Conservation (phyloP, 2,329 filamentous ascomycete species). For the Xylariales sp. region DNA sequence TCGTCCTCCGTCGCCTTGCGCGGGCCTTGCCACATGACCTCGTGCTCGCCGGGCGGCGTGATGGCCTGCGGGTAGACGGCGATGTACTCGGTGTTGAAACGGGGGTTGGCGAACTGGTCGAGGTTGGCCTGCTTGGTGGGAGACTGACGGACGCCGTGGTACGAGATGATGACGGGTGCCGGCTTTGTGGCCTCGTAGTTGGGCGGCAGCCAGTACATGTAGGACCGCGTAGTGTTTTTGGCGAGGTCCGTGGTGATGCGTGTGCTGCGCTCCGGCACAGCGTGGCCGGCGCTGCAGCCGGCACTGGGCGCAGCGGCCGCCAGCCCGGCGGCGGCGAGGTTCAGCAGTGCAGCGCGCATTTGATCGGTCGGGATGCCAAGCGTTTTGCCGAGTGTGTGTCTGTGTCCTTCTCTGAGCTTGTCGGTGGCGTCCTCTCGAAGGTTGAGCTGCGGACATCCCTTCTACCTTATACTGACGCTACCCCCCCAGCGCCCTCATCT, state of each 20-base stretch:
- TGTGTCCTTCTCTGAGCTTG: too few relatives aligned
- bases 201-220: slow-evolving; percentile 2
- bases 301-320: background rate
- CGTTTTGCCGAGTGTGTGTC: too few relatives aligned
- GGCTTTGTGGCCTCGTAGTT: slow-evolving; percentile 29
- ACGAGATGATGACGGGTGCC: slow-evolving; percentile 41
- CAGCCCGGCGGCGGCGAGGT: too few relatives aligned
- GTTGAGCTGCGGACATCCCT: too few relatives aligned
- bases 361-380: too few relatives aligned
- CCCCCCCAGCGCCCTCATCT: too few relatives aligned
- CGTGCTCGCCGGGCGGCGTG: slow-evolving; percentile 7
- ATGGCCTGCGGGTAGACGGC: slow-evolving; percentile 38
- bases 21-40: slow-evolving; percentile 38
- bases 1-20: slow-evolving; percentile 32
- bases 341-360: too few relatives aligned
- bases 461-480: too few relatives aligned
- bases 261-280: background rate
- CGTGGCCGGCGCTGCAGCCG: background rate
- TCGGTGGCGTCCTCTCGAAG: too few relatives aligned
- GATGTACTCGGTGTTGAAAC: slow-evolving; percentile 37
- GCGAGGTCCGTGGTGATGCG: background rate
- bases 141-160: slow-evolving; percentile 35
- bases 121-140: slow-evolving; percentile 33
- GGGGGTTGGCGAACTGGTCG: slow-evolving; percentile 38
- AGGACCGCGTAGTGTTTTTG: background rate